Base-by-base conservation (phyloP, 2,329 filamentous ascomycete genomes). In the Verticillium albo-atrum region DNA sequence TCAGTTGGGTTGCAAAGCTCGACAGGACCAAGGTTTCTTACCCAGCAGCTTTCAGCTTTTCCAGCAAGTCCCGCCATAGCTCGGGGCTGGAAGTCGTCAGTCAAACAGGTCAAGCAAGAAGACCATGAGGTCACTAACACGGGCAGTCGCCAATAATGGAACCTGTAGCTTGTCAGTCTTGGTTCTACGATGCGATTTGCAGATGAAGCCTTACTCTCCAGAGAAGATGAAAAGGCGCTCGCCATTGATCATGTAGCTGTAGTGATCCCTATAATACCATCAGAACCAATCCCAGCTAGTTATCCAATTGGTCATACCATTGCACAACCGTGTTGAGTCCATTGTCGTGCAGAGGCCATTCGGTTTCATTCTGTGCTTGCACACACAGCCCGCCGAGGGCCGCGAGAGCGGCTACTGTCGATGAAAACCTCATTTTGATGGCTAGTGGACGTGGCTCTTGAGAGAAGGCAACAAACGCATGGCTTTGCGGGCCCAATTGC, bases 201-300 rank as follows among this genome's bases (percentile, higher is more conserved):
- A 14, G 5, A 3, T 6, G 3, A 17, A 20, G 52, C 64, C 37
- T 63, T 75, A 73, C 65, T 77, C 75, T 59, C 75, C 75, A 0
- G 75, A 78, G 55, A 77, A 77, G 25, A 77, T 66, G 60, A 78
- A 77, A 3, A 78, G 68, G 51, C 75, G 69, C 60, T 78, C 62
- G 20, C 74, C 75, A 15, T 77, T 75, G 35, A 78, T 66, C 14
- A 68, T 65, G 60, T 76, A 77, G 58, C 75, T 77, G 58, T 77
- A 73, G 28, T 75, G 71, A 15, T 77, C 75, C 75, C 75, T 76
- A 32, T 3, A 53, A n/a, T 14, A 23, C 32, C 20, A 26, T 37
- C n/a, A 54, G 26, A 42, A 28, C 52, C 9, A 30, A 27, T 10
- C 5, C 14, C 28, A 14, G 25, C 28, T n/a, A 4, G 34, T 30